Conservation (phyloP, 164 flowering plant genomes). For the Nelumbo lutea region DNA sequence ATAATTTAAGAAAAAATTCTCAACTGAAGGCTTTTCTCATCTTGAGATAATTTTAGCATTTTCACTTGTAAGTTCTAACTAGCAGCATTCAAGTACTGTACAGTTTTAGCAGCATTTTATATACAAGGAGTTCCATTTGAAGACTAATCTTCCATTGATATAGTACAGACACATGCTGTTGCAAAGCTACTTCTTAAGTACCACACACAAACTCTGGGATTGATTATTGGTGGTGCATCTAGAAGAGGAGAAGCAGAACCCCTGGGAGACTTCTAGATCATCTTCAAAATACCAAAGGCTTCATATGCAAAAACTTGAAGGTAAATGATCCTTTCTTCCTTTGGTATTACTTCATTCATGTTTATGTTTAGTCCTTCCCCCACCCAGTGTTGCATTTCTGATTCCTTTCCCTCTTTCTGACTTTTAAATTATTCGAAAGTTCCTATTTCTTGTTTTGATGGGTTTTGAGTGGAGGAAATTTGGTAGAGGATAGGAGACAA, state of each 20-base stretch:
- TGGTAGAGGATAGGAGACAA: too few species aligned
- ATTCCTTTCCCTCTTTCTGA: too few species aligned
- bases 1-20: too few species aligned
- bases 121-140: not conserved
- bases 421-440: too few species aligned
- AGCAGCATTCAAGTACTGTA: not conserved
- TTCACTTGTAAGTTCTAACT: not conserved
- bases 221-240: conserved; percentile 84
- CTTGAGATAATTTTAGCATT: not conserved
- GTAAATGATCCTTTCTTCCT: too few species aligned
- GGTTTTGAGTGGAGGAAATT: too few species aligned
- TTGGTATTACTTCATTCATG: too few species aligned
- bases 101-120: not conserved
- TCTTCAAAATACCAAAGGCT: too few species aligned
- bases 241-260: conserved; percentile 88
- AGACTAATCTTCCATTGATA: conserved; percentile 1
- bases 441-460: too few species aligned
- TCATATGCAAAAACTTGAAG: too few species aligned
- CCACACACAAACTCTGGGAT: conserved; percentile 81
- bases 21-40: not conserved
- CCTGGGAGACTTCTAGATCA: conserved; percentile 77
- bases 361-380: too few species aligned
- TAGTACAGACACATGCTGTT: conserved; percentile 80
- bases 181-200: conserved; percentile 85
- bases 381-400: too few species aligned